Percentiles rank a stretch among this genome's conserved stretches.
phyloP scores from a whole-genome alignment of 2,329 filamentous ascomycete species.

The Beauveria asiatica region DNA sequence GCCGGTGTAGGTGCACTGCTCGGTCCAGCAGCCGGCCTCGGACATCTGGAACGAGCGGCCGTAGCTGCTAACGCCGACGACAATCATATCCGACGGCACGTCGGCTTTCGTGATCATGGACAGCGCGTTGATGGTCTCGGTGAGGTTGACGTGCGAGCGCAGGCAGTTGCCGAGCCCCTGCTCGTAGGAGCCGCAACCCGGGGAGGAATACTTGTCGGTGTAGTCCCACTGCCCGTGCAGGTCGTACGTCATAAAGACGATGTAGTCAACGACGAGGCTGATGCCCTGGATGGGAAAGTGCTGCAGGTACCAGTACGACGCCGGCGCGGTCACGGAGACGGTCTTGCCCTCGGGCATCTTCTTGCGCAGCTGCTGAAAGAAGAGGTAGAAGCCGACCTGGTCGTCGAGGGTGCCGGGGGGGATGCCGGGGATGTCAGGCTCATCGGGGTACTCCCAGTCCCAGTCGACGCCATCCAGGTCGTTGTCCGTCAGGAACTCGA shows the following conservation, averaged over 20 bases:
- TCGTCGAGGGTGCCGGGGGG: slow-evolving; percentile 17
- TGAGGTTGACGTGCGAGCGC: slow-evolving; percentile 27
- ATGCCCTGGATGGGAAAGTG: slow-evolving; percentile 22
- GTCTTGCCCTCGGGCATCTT: slow-evolving; percentile 16
- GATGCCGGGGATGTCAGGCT: slow-evolving; percentile 21
- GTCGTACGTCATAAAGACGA: slow-evolving; percentile 29
- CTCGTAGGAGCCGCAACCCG: slow-evolving; percentile 8
- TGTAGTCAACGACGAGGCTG: slow-evolving; percentile 21
- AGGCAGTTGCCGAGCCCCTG: slow-evolving; percentile 24
- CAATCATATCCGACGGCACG: slow-evolving; percentile 21
- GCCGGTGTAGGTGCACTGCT: slow-evolving; percentile 20
- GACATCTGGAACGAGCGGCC: slow-evolving; percentile 27
- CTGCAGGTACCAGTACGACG: slow-evolving; percentile 28
- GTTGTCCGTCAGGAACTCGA: slow-evolving; percentile 28
- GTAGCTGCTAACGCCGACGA: slow-evolving; percentile 21
- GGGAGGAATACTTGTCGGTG: slow-evolving; percentile 17
- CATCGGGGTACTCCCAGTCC: slow-evolving; percentile 26
- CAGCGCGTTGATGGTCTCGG: slow-evolving; percentile 24
- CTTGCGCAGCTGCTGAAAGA: slow-evolving; percentile 8
- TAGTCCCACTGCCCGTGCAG: slow-evolving; percentile 27
- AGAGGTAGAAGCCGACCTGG: slow-evolving; percentile 14
- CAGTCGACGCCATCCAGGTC: slow-evolving; percentile 31
- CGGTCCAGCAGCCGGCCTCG: slow-evolving; percentile 18
- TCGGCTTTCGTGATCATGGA: slow-evolving; percentile 28
- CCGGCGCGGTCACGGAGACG: slow-evolving; percentile 24